phyloP scores from a whole-genome alignment of 2,329 filamentous ascomycete genomes.

The Knufia fluminis region DNA sequence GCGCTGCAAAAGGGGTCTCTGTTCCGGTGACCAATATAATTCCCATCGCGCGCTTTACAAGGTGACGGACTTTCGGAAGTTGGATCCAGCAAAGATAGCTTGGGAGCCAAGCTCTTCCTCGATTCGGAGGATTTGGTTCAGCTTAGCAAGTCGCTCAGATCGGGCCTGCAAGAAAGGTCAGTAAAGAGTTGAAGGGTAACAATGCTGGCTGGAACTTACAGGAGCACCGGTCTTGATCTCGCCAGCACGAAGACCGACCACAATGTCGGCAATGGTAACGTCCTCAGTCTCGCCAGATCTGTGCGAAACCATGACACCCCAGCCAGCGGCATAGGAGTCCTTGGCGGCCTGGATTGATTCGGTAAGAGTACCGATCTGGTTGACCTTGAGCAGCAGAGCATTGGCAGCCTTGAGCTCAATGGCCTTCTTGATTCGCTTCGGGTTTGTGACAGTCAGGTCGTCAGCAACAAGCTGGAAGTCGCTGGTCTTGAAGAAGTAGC shows the following conservation, averaged over 20 bases:
- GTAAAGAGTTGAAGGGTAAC: too few species aligned
- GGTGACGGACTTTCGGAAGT: constrained; percentile 86
- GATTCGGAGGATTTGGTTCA: constrained; percentile 99
- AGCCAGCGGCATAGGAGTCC: constrained; percentile 89
- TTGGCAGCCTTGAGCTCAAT: constrained; percentile 99
- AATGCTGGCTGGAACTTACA: constrained; percentile 11
- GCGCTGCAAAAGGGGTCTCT: too few species aligned
- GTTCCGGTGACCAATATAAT: too few species aligned
- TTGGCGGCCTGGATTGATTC: constrained; percentile 99
- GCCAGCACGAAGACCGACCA: constrained; percentile 88
- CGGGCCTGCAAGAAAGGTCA: constrained; percentile 44
- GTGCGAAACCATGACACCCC: constrained; percentile 99
- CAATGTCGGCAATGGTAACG: constrained; percentile 97
- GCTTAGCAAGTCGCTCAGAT: constrained; percentile 97
- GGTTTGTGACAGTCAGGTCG: constrained; percentile 98
- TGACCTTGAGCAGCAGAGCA: constrained; percentile 96
- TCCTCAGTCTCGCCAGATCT: constrained; percentile 99
- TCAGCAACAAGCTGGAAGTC: constrained; percentile 97
- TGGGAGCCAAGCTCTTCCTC: constrained; percentile 95
- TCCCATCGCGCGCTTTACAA: constrained; percentile 52
- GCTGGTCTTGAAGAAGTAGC: constrained; percentile 99
- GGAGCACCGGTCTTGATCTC: constrained; percentile 99
- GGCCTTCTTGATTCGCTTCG: constrained; percentile 97
- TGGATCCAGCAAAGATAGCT: constrained; percentile 81
- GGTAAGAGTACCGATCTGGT: constrained; percentile 98